phyloP scores from a whole-genome alignment of 176 grass and related monocot species.

The bread wheat (Triticum aestivum) region IWGSC_CS_RefSeq_v2.1 NC_057811.1:14122139-14122638 shows the following conservation, averaged over 20 bases:
- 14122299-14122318: background rate
- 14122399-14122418: background rate
- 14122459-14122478: background rate
- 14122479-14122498: background rate
- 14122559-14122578: too few relatives aligned
- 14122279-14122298: background rate
- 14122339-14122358: background rate
- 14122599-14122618: background rate
- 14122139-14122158: constrained; percentile 30
- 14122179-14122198: background rate
- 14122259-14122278: background rate
- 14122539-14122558: too few relatives aligned
- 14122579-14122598: background rate
- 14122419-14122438: background rate
- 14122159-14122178: constrained; percentile 28
- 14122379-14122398: background rate
- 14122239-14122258: background rate
- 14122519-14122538: background rate
- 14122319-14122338: background rate
- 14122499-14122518: background rate
- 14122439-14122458: background rate
- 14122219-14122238: background rate
- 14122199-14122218: background rate
- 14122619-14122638: background rate
- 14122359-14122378: background rate